Evolutionary conservation across 768 basidiomycete genomes (phyloP).

Genomic region (Myochromella boudieri): DNA sequence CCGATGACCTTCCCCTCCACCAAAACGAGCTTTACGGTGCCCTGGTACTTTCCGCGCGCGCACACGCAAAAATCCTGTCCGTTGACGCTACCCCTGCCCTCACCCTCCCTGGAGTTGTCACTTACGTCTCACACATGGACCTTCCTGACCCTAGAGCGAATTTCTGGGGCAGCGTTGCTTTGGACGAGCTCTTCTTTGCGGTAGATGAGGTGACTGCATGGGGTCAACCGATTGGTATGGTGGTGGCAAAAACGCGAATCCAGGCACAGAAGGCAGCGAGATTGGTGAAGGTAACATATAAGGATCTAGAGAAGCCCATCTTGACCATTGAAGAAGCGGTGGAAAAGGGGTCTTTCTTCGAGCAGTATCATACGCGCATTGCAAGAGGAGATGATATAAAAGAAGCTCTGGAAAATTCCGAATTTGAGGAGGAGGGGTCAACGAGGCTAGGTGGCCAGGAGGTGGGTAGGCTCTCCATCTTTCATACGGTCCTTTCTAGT

Average conservation of each 20-base stretch:
- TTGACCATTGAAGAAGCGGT: slow-evolving; percentile 18
- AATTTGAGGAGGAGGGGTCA: slow-evolving; percentile 10
- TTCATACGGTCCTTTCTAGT: neutral
- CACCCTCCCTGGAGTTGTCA: slow-evolving; percentile 10
- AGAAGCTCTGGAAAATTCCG: slow-evolving; percentile 1
- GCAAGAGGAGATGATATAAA: slow-evolving; percentile 14
- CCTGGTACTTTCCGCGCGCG: slow-evolving; percentile 14
- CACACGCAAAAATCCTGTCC: slow-evolving; percentile 15
- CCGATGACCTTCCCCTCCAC: slow-evolving; percentile 11
- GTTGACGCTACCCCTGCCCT: slow-evolving; percentile 13
- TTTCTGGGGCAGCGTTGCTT: slow-evolving; percentile 13
- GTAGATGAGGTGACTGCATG: slow-evolving; percentile 13
- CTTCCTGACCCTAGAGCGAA: slow-evolving; percentile 15
- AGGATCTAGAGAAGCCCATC: slow-evolving; percentile 9
- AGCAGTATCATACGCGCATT: slow-evolving; percentile 13
- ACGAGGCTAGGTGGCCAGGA: slow-evolving; percentile 18
- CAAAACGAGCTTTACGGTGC: slow-evolving; percentile 15
- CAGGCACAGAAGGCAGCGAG: slow-evolving; percentile 14
- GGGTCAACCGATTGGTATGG: slow-evolving; percentile 16
- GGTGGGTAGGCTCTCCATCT: neutral
- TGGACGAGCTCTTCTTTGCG: slow-evolving; percentile 16
- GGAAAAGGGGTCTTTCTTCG: slow-evolving; percentile 10
- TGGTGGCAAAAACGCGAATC: slow-evolving; percentile 13
- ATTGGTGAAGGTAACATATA: slow-evolving; percentile 12
- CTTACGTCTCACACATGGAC: slow-evolving; percentile 13